Evolutionary conservation across 768 basidiomycete genomes (phyloP).

Genomic region (Amanita thiersii): DNA sequence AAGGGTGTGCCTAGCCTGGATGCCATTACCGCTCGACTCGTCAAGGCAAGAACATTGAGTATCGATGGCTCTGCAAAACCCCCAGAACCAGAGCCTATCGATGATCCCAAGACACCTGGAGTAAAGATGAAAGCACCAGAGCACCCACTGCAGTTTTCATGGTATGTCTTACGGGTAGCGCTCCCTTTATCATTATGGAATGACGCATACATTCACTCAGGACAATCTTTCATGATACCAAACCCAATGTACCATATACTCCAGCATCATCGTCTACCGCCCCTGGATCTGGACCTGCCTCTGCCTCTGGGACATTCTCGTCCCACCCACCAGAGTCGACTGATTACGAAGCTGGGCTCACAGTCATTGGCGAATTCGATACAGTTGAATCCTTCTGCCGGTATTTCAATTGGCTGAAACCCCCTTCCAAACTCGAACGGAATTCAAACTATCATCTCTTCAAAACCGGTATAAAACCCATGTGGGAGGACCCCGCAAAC

Average conservation of each 20-base stretch:
- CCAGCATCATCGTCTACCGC: slow-evolving; percentile 27
- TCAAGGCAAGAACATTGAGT: slow-evolving; percentile 59
- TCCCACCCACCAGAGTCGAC: slow-evolving; percentile 49
- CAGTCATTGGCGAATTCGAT: slow-evolving; percentile 82
- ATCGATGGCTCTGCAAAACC: slow-evolving; percentile 60
- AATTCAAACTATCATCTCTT: slow-evolving; percentile 95
- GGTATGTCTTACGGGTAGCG: slow-evolving; percentile 37
- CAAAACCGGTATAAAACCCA: slow-evolving; percentile 89
- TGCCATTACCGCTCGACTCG: slow-evolving; percentile 75
- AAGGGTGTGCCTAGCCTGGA: slow-evolving; percentile 86
- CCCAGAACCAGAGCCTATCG: slow-evolving; percentile 70
- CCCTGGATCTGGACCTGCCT: slow-evolving; percentile 13
- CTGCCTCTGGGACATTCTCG: slow-evolving; percentile 21
- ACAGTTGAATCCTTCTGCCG: slow-evolving; percentile 89
- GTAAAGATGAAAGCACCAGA: slow-evolving; percentile 64
- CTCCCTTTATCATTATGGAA: slow-evolving; percentile 5
- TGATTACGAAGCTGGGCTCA: slow-evolving; percentile 81
- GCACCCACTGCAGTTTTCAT: slow-evolving; percentile 78
- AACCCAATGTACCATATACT: slow-evolving; percentile 58
- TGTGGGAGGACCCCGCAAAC: slow-evolving; percentile 96
- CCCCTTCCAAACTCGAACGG: slow-evolving; percentile 79
- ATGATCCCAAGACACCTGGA: slow-evolving; percentile 79
- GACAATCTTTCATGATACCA: slow-evolving; percentile 89
- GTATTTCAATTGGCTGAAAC: slow-evolving; percentile 92
- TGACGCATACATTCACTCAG: slow-evolving; percentile 27